These are phyloP conservation scores for Lasiosphaeria miniovina DNA, from an alignment of 495 filamentous ascomycete species.

Conservation along the genomic window DNA sequence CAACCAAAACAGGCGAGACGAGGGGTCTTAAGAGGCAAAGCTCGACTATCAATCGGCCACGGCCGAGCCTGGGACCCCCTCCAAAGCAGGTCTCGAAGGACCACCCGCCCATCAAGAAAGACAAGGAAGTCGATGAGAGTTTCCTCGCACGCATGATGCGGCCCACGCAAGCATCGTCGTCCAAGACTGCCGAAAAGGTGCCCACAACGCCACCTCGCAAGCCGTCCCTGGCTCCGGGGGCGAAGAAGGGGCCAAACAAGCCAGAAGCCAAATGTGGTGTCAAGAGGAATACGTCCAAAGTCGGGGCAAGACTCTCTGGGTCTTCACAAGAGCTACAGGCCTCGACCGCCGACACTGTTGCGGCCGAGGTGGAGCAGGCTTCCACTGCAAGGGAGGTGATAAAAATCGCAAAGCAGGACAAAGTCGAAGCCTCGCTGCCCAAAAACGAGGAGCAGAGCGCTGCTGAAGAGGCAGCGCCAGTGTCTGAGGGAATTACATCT, in stretches of 20 bases:
- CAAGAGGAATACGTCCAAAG: neutral
- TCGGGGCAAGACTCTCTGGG: slow-evolving; percentile 21
- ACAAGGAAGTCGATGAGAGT: slow-evolving; percentile 59
- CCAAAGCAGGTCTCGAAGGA: slow-evolving; percentile 44
- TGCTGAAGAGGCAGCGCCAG: slow-evolving; percentile 28
- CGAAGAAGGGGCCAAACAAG: slow-evolving; percentile 23
- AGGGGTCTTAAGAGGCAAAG: slow-evolving; percentile 39
- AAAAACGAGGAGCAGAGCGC: slow-evolving; percentile 15
- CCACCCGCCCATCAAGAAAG: slow-evolving; percentile 38
- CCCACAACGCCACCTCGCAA: slow-evolving; percentile 42
- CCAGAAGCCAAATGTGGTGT: slow-evolving; percentile 17
- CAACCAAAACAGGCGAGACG: slow-evolving; percentile 14
- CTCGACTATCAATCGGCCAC: slow-evolving; percentile 39
- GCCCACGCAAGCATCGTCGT: slow-evolving; percentile 75
- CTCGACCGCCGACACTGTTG: slow-evolving; percentile 18
- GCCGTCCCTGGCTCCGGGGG: slow-evolving; percentile 13
- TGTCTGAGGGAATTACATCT: slow-evolving; percentile 29
- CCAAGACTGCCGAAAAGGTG: slow-evolving; percentile 71
- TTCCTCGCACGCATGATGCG: slow-evolving; percentile 94
- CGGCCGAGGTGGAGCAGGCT: slow-evolving; percentile 19
- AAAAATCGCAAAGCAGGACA: slow-evolving; percentile 3
- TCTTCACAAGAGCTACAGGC: neutral
- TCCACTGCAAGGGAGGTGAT: slow-evolving; percentile 26
- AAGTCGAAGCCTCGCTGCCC: slow-evolving; percentile 1
- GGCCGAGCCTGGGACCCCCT: slow-evolving; percentile 51